Base-by-base conservation (phyloP, 176 grass and related monocot genomes). In the Avena sativa region DNA sequence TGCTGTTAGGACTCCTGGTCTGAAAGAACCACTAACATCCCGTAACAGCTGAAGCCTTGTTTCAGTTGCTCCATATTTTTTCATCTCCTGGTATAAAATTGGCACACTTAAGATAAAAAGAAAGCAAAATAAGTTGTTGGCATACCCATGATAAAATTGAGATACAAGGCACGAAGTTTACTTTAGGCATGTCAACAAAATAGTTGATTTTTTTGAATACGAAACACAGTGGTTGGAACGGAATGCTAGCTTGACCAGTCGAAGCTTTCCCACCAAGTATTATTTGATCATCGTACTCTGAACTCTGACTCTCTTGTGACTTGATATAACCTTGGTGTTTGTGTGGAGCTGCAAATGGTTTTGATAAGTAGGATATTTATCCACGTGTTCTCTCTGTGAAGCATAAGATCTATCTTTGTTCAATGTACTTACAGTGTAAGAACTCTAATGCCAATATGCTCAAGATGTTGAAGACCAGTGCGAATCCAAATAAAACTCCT, bases 131-230 rank as follows among this genome's bases (percentile, higher is more conserved):
- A 60, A 60, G 57, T 21, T 43, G 57, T 21, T 43, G 40, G 40
- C 20, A 60, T 60, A 60, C 20, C 57, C 9, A 60, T n/a, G 19
- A 60, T 60, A 60, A 60, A 60, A 60, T 21, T 60, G 57, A 20
- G 8, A 21, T 60, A 60, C 20, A 89, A 90, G 92, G 91, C 36
- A 97, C 87, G 59, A 38, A 9, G 4, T 52, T 94, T 97, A 97
- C 95, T 82, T 89, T 91, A 82, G 95, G 95, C 85, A 91, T 91
- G 79, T 95, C 93, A 38, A 97, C 89, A 32, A 87, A 95, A 88
- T 97, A 97, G 77, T 69, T 94, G 72, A 95, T 91, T 76, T 97
- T 87, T 21, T 91, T 85, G 80, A 97, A 97, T 65, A 91, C 89
- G 9, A 95, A 82, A 73, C 91, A 90, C 30, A 95, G 80, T 19